These are phyloP conservation scores for Helicostylum pulchrum DNA, from an alignment of 192 early-diverging fungal species.

Conservation along the genomic window DNA sequence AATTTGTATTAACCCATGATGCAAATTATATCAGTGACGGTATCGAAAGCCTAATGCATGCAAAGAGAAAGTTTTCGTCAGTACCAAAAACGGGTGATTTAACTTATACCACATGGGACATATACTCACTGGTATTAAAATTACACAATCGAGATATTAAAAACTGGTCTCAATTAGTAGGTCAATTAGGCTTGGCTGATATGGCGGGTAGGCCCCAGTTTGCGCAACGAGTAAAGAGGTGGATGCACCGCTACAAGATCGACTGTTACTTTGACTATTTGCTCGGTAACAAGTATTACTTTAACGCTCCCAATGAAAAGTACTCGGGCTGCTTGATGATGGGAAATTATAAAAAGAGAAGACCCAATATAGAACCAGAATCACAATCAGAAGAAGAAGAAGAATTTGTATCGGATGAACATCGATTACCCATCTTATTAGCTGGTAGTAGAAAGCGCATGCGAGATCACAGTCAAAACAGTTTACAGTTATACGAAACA, in stretches of 20 bases:
- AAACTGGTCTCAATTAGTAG: slow-evolving; percentile 43
- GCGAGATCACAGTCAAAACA: slow-evolving; percentile 3
- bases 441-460: slow-evolving; percentile 23
- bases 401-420: slow-evolving; percentile 8
- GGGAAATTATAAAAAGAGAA: slow-evolving; percentile 36
- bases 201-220: slow-evolving; percentile 35
- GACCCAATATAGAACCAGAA: neutral
- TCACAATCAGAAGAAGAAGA: slow-evolving; percentile 16
- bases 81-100: slow-evolving; percentile 37
- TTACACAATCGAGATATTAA: slow-evolving; percentile 37
- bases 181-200: slow-evolving; percentile 35
- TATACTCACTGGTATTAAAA: slow-evolving; percentile 32
- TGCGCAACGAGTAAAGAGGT: slow-evolving; percentile 40
- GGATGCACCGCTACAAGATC: slow-evolving; percentile 43
- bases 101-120: slow-evolving; percentile 35
- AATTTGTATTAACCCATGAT: slow-evolving; percentile 38
- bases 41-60: slow-evolving; percentile 33
- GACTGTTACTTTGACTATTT: slow-evolving; percentile 42
- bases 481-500: neutral
- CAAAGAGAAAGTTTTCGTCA: slow-evolving; percentile 30
- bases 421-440: slow-evolving; percentile 6
- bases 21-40: slow-evolving; percentile 28
- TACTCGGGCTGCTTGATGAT: slow-evolving; percentile 37
- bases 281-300: slow-evolving; percentile 31
- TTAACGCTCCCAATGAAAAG: slow-evolving; percentile 23